A percentile compares a stretch with the other conserved stretches of the same genome.
phyloP scores from a whole-genome alignment of 2,329 filamentous ascomycete species.

The Purpureocillium lavendulum region DNA sequence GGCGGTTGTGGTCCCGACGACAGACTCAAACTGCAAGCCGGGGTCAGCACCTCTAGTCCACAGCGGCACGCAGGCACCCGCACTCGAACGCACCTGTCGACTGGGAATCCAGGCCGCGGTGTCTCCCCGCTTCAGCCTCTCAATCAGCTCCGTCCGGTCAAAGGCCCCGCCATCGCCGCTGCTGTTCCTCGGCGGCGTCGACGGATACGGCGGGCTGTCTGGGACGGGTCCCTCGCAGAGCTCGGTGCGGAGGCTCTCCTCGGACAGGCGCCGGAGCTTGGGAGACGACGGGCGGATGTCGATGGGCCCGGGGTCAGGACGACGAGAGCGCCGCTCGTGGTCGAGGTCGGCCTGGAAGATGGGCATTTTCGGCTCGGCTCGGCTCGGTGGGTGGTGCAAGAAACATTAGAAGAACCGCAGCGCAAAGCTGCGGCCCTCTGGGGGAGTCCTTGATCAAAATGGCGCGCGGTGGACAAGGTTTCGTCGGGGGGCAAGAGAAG shows the following conservation, averaged over 20 bases:
- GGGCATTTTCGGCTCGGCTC: conserved; percentile 34
- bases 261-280: conserved; percentile 32
- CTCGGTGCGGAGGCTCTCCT: conserved; percentile 53
- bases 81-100: conserved; percentile 41
- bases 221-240: conserved; percentile 49
- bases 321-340: conserved; percentile 16
- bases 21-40: conserved; percentile 24
- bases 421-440: conserved; percentile 15
- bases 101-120: conserved; percentile 66
- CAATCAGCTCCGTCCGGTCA: conserved; percentile 72
- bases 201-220: conserved; percentile 26
- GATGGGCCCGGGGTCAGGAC: conserved; percentile 14
- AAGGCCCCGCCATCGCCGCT: conserved; percentile 28
- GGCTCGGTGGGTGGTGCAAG: conserved; percentile 6
- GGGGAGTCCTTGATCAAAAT: conserved; percentile 7
- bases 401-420: conserved; percentile 21
- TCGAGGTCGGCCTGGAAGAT: conserved; percentile 48
- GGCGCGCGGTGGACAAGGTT: background rate
- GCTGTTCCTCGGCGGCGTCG: conserved; percentile 13
- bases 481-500: background rate
- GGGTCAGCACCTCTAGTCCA: background rate
- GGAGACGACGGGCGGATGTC: conserved; percentile 9
- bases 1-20: conserved; percentile 15
- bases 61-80: background rate
- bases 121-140: conserved; percentile 72